Conservation (phyloP, 176 grass and related monocot species). For the Elymus sibiricus region DNA sequence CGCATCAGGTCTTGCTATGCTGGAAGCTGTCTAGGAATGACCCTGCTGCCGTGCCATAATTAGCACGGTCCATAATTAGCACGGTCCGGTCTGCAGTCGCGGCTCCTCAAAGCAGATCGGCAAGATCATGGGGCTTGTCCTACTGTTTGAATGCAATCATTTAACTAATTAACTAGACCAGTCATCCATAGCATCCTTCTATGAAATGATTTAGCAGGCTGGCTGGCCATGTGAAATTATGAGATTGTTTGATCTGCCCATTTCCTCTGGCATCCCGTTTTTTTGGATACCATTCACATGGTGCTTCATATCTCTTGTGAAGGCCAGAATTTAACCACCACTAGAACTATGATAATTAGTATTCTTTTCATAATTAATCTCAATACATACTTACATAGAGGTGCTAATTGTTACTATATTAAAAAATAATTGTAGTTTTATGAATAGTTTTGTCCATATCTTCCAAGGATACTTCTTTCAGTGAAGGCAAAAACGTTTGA, state of each 20-base stretch:
- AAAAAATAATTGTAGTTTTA: too few species aligned
- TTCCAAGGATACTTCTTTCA: too few species aligned
- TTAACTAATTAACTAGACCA: neutral
- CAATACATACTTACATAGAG: neutral
- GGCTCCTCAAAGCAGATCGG: too few species aligned
- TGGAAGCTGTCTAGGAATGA: too few species aligned
- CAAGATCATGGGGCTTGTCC: too few species aligned
- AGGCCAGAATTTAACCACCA: neutral
- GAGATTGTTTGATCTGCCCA: neutral
- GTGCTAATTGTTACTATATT: neutral
- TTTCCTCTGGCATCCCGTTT: neutral
- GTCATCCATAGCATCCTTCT: neutral
- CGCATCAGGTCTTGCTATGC: too few species aligned
- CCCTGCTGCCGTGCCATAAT: too few species aligned
- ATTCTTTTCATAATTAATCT: neutral
- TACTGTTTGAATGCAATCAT: too few species aligned
- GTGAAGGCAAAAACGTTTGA: too few species aligned
- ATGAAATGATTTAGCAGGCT: neutral
- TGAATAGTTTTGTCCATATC: too few species aligned
- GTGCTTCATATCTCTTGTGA: neutral
- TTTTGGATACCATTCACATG: neutral
- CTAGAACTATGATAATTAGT: neutral
- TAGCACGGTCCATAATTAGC: too few species aligned
- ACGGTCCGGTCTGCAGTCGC: too few species aligned
- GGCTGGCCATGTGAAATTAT: neutral